phyloP scores from a whole-genome alignment of 2,329 filamentous ascomycete genomes.

The Clarireedia sp. region DNA sequence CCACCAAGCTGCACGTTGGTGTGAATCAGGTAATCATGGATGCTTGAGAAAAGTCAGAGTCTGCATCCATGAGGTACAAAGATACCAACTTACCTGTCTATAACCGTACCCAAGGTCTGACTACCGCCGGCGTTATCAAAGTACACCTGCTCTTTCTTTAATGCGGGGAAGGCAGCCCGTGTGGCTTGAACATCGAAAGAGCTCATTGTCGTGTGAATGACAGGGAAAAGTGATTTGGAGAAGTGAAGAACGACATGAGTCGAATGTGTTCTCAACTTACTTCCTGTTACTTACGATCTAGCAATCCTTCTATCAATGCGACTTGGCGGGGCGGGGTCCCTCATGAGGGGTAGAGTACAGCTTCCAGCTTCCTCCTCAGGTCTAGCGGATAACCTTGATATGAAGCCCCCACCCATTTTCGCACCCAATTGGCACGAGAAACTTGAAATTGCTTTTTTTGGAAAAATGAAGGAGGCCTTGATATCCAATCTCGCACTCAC shows the following conservation, averaged over 20 bases:
- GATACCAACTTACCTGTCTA: slow-evolving; percentile 47
- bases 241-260: neutral
- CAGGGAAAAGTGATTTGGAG: neutral
- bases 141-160: slow-evolving; percentile 59
- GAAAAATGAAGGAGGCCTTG: neutral
- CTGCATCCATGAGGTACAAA: neutral
- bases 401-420: neutral
- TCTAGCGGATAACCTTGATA: neutral
- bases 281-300: slow-evolving; percentile 1
- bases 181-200: slow-evolving; percentile 47
- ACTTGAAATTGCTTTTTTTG: neutral
- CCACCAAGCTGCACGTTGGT: slow-evolving; percentile 72
- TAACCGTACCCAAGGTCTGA: slow-evolving; percentile 59
- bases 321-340: neutral
- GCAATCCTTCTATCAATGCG: neutral
- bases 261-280: neutral
- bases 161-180: slow-evolving; percentile 58
- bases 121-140: slow-evolving; percentile 75
- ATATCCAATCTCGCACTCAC: slow-evolving; percentile 6
- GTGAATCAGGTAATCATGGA: slow-evolving; percentile 56
- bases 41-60: slow-evolving; percentile 34
- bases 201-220: neutral
- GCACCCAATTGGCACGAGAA: slow-evolving; percentile 1
- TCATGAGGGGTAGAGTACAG: neutral
- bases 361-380: slow-evolving; percentile 8